Evolutionary conservation across 2,329 filamentous ascomycete genomes (phyloP).

Genomic region (Phoma herbarum): DNA sequence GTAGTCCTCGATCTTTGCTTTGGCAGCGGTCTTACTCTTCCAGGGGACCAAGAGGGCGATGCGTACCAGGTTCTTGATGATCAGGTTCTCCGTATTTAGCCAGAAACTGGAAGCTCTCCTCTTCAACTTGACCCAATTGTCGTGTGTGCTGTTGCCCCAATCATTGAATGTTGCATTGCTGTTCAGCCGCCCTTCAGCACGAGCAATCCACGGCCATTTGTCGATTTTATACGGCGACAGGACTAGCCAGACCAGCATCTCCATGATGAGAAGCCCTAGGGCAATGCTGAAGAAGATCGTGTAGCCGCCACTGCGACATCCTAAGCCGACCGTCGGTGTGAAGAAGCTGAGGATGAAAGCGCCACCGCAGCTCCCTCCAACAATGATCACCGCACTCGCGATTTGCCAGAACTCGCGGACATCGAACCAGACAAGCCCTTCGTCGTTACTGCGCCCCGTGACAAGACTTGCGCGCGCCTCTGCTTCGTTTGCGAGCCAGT

Average conservation of each 20-base stretch:
- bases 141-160: too few relatives aligned
- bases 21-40: too few relatives aligned
- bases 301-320: slow-evolving; percentile 55
- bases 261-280: slow-evolving; percentile 48
- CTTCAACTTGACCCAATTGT: too few relatives aligned
- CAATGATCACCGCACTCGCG: slow-evolving; percentile 47
- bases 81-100: too few relatives aligned
- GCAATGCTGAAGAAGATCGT: slow-evolving; percentile 52
- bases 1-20: too few relatives aligned
- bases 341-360: slow-evolving; percentile 55
- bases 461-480: slow-evolving; percentile 49
- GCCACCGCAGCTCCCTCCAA: slow-evolving; percentile 49
- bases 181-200: slow-evolving; percentile 26
- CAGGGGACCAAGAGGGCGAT: too few relatives aligned
- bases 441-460: slow-evolving; percentile 45
- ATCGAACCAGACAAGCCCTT: slow-evolving; percentile 54
- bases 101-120: too few relatives aligned
- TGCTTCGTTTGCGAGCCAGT: slow-evolving; percentile 51
- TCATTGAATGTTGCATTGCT: slow-evolving; percentile 22
- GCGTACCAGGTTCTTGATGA: too few relatives aligned
- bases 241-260: slow-evolving; percentile 50
- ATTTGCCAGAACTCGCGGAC: slow-evolving; percentile 57
- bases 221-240: slow-evolving; percentile 33
- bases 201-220: slow-evolving; percentile 22
- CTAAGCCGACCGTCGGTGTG: slow-evolving; percentile 58